These are phyloP conservation scores for Phytophthora nicotianae DNA, from an alignment of 352 stramenopile genomes.

Conservation along the genomic window DNA sequence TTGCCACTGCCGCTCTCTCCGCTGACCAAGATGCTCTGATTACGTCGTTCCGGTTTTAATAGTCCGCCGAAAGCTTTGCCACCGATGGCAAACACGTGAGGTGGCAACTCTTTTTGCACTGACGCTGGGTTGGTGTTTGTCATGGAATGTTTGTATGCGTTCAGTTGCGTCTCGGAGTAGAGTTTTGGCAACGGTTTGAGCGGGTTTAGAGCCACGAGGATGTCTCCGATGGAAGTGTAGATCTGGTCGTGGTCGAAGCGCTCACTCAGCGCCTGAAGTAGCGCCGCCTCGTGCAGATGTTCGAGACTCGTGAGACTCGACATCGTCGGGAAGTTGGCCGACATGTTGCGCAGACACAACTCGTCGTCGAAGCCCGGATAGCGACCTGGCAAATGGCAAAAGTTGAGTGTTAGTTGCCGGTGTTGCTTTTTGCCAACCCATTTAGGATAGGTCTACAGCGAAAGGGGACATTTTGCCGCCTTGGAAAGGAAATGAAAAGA, in stretches of 20 bases:
- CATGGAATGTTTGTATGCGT: slow-evolving; percentile 70
- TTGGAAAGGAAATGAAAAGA: slow-evolving; percentile 16
- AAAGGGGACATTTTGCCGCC: slow-evolving; percentile 1
- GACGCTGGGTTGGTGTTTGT: slow-evolving; percentile 8
- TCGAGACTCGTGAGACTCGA: slow-evolving; percentile 78
- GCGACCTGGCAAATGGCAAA: slow-evolving; percentile 26
- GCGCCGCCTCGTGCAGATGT: slow-evolving; percentile 83
- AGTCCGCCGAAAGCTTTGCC: slow-evolving; percentile 85
- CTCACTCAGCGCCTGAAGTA: slow-evolving; percentile 81
- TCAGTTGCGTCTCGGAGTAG: slow-evolving; percentile 64
- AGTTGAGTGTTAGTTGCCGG: not conserved
- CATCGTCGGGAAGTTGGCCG: slow-evolving; percentile 56
- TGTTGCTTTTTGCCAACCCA: slow-evolving; percentile 1
- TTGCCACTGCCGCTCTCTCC: slow-evolving; percentile 94
- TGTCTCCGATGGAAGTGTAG: slow-evolving; percentile 89
- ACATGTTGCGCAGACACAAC: slow-evolving; percentile 74
- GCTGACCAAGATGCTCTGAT: slow-evolving; percentile 94
- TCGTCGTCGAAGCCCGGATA: slow-evolving; percentile 41
- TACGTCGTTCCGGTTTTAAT: slow-evolving; percentile 57
- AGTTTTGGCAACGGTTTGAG: slow-evolving; percentile 70
- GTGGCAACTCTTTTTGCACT: slow-evolving; percentile 39
- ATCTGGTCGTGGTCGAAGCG: slow-evolving; percentile 79
- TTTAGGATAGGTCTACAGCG: slow-evolving; percentile 15
- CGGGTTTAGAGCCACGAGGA: slow-evolving; percentile 86
- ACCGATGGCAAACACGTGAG: slow-evolving; percentile 93